Conservation (phyloP, 768 basidiomycete genomes). For the Tylopilus subfusipes region DNA sequence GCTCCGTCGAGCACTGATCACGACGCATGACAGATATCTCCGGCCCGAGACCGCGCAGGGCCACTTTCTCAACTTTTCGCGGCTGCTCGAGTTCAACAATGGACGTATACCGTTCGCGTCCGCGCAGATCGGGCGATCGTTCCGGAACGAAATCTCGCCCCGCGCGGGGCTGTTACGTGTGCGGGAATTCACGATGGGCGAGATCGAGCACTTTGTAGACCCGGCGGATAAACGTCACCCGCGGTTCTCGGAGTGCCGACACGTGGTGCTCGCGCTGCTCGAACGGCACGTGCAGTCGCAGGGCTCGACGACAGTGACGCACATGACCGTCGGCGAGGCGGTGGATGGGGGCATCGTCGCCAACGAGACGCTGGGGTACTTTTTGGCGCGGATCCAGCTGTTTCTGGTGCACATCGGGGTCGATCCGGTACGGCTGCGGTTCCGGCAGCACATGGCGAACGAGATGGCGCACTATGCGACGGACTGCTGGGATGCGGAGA, state of each 20-base stretch:
- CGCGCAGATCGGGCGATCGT: conserved; percentile 92
- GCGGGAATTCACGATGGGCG: conserved; percentile 99
- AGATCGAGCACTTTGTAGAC: conserved; percentile 99
- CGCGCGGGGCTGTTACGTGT: conserved; percentile 95
- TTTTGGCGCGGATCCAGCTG: conserved; percentile 85
- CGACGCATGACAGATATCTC: conserved; percentile 59
- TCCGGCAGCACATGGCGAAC: conserved; percentile 97
- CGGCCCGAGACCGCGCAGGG: conserved; percentile 98
- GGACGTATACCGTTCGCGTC: conserved; percentile 95
- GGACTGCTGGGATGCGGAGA: conserved; percentile 99
- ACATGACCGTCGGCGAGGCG: conserved; percentile 83
- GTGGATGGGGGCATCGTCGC: conserved; percentile 84
- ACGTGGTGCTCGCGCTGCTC: conserved; percentile 72
- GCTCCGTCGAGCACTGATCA: neutral
- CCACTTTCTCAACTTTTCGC: conserved; percentile 97
- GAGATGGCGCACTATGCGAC: conserved; percentile 99
- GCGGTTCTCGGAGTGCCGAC: conserved; percentile 77
- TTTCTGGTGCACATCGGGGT: conserved; percentile 92
- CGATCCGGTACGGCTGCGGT: conserved; percentile 75
- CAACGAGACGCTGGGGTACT: conserved; percentile 97
- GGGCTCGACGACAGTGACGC: conserved; percentile 60
- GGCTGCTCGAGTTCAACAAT: conserved; percentile 97
- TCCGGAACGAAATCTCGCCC: conserved; percentile 98
- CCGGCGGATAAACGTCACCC: conserved; percentile 86
- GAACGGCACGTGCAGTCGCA: conserved; percentile 79